Conservation (phyloP, 176 grass and related monocot genomes). For the Phoenix roebelenii region DNA sequence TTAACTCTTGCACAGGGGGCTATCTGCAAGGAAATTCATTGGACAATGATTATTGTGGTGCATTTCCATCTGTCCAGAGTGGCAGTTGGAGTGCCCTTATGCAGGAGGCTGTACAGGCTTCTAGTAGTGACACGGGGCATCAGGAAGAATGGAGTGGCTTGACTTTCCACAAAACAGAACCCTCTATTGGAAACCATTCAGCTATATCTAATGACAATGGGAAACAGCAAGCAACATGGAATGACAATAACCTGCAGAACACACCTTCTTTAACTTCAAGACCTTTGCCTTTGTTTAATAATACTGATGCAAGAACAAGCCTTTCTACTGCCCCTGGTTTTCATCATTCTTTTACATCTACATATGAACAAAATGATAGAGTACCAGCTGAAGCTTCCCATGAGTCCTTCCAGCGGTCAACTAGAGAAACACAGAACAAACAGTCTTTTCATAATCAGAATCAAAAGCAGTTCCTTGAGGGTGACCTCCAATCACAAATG, state of each 20-base stretch:
- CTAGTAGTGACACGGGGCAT: conserved; percentile 58
- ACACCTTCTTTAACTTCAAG: conserved; percentile 14
- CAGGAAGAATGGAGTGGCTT: conserved; percentile 84
- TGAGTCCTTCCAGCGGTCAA: conserved; percentile 30
- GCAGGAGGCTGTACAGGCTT: conserved; percentile 83
- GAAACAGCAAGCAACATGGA: conserved; percentile 31
- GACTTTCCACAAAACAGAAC: conserved; percentile 57
- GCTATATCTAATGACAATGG: conserved; percentile 21
- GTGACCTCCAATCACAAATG: conserved; percentile 41
- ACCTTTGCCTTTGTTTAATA: conserved; percentile 22
- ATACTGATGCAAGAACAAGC: conserved; percentile 38
- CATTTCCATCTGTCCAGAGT: conserved; percentile 60
- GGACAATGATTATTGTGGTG: conserved; percentile 46
- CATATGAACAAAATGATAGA: conserved; percentile 39
- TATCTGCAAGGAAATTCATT: conserved; percentile 35
- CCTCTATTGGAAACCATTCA: conserved; percentile 27
- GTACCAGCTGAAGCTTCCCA: conserved; percentile 24
- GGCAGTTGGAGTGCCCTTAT: conserved; percentile 98
- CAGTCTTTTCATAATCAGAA: conserved; percentile 41
- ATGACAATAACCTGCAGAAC: conserved; percentile 28
- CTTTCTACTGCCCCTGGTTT: conserved; percentile 39
- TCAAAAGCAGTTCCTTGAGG: conserved; percentile 51
- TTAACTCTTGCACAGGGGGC: conserved; percentile 15
- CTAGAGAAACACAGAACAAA: conserved; percentile 37
- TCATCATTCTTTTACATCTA: conserved; percentile 38